phyloP scores from a whole-genome alignment of 192 early-diverging fungal genomes.

The Coemansia furcata region DNA sequence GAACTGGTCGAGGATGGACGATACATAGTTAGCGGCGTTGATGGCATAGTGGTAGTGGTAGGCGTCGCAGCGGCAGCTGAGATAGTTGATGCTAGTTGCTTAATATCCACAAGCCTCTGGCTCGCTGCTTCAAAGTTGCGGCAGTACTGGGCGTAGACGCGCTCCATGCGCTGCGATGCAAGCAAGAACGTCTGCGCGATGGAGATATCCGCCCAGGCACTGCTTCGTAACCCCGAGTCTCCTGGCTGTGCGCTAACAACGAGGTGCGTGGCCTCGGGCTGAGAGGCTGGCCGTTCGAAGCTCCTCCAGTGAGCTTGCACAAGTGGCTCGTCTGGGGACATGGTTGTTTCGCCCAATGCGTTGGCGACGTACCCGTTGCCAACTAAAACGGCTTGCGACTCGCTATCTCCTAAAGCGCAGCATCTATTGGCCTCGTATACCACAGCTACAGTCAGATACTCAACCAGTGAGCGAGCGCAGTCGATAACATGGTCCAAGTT shows the following conservation, averaged over 20 bases:
- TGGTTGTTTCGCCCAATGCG: not conserved
- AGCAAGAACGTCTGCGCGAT: conserved; percentile 47
- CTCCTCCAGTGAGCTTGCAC: not conserved
- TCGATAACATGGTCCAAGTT: conserved; percentile 75
- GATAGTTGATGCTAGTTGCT: conserved; percentile 19
- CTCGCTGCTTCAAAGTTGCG: conserved; percentile 52
- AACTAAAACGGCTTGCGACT: not conserved
- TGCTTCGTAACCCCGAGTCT: conserved; percentile 25
- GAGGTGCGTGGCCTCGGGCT: conserved; percentile 14
- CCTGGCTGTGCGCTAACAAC: not conserved
- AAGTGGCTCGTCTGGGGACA: not conserved
- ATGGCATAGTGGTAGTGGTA: conserved; percentile 10
- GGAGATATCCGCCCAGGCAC: conserved; percentile 45
- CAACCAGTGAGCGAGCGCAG: conserved; percentile 64
- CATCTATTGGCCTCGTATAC: conserved; percentile 48
- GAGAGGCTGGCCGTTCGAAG: conserved; percentile 24
- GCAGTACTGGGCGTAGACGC: conserved; percentile 50
- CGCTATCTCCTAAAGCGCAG: conserved; percentile 5
- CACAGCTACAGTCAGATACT: conserved; percentile 60
- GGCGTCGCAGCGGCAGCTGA: conserved; percentile 11
- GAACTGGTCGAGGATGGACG: conserved; percentile 14
- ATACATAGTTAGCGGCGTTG: conserved; percentile 28
- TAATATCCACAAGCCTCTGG: conserved; percentile 43
- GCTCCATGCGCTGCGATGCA: conserved; percentile 44
- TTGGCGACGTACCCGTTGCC: not conserved